A percentile compares a stretch with the other conserved stretches of the same genome.
phyloP scores from a whole-genome alignment of 495 filamentous ascomycete species.

The Eremomyces bilateralis region DNA sequence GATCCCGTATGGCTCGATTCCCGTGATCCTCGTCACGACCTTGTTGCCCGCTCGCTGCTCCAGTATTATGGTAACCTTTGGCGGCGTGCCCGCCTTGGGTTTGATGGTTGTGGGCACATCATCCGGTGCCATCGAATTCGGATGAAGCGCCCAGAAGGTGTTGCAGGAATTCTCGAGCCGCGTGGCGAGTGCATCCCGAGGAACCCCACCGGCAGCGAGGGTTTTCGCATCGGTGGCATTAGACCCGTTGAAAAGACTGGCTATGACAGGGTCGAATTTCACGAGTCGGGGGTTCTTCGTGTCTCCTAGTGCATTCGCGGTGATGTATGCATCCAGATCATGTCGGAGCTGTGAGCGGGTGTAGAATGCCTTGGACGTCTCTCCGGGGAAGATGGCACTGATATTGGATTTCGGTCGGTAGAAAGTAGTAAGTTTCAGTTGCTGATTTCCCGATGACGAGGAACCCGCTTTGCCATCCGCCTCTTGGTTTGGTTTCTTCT shows the following conservation, averaged over 20 bases:
- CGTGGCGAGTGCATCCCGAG: constrained; percentile 40
- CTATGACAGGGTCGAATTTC: constrained; percentile 38
- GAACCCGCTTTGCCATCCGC: constrained; percentile 20
- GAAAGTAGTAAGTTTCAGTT: constrained; percentile 29
- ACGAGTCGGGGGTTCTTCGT: constrained; percentile 40
- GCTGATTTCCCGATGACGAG: constrained; percentile 26
- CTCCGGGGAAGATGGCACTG: constrained; percentile 31
- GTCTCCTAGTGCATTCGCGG: constrained; percentile 26
- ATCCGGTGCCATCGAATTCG: constrained; percentile 26
- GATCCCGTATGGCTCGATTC: constrained; percentile 40
- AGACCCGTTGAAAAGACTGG: constrained; percentile 30
- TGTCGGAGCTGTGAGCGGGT: constrained; percentile 30
- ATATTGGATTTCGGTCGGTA: constrained; percentile 36
- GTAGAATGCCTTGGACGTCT: constrained; percentile 28
- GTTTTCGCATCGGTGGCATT: constrained; percentile 30
- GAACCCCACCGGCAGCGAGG: constrained; percentile 34
- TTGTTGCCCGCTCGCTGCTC: constrained; percentile 50
- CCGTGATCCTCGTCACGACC: constrained; percentile 40
- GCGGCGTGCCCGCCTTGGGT: constrained; percentile 36
- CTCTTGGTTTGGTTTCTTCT: no score
- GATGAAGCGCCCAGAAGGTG: constrained; percentile 36
- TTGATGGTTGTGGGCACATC: constrained; percentile 20
- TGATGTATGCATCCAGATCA: constrained; percentile 28
- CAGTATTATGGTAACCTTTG: constrained; percentile 35
- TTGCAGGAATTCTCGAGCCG: constrained; percentile 30